Base-by-base conservation (phyloP, 2,329 filamentous ascomycete genomes). In the Endocalyx cinctus region DNA sequence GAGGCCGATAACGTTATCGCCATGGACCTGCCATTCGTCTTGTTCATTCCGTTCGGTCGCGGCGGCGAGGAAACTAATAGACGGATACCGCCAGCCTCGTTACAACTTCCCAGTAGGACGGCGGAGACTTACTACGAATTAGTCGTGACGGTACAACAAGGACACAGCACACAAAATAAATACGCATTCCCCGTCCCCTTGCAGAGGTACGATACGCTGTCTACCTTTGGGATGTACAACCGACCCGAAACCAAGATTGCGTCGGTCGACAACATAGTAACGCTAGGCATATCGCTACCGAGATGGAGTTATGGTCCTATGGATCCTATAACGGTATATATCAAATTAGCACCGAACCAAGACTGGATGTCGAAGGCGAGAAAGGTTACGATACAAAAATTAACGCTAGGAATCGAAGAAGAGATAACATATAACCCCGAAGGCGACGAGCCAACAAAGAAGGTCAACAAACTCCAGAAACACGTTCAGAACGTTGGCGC, bases 161-260 rank as follows among this genome's bases (percentile, higher is more conserved):
- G 89, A 4, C 82, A 84, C 48, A 79, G 79, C 50, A 79, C 86
- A 41, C 87, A 96, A 63, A 87, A 86, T 62, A 94, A 94, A 63
- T 92, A 94, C 62, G 71, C 80, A 5, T 96, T 96, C 49, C 87
- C 92, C 2, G 84, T 97, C 25, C 90, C 90, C 2, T 78, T 98
- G 48, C 80, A 87, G 47, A 77, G 92, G 55, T 98, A 97, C 66
- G 92, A 98, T 60, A 98, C 90, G 2, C 70, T 98, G 30, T 96
- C 89, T 26, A 97, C 92, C 2, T 98, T 98, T 65, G 92, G 92
- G 62, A 97, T 97, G 92, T 98, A 97, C 69, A 97, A 97, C 64
- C 83, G 88, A 34, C 90, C 89, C 12, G 90, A 96, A 60, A 84
- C 84, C 38, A 87, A 87, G 35, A 84, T 94, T 51, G 78, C 82